These are phyloP conservation scores for Actinomucor elegans DNA, from an alignment of 371 early-diverging fungal genomes.

Conservation along the genomic window DNA sequence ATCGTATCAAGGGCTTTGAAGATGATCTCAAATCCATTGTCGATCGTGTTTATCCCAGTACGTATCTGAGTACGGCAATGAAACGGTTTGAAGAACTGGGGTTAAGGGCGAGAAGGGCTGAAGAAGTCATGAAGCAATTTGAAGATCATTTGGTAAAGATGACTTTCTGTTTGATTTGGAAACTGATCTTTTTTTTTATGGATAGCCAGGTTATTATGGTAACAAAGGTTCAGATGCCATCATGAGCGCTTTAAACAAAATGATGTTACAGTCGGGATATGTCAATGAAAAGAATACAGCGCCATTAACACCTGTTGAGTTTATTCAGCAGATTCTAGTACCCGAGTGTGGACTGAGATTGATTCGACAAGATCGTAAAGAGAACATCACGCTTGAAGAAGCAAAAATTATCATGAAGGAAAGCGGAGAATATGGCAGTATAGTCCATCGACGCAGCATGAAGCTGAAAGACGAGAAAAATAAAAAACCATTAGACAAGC, in stretches of 20 bases:
- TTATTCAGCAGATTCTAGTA: conserved; percentile 60
- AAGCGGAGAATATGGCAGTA: conserved; percentile 52
- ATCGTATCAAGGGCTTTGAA: conserved; percentile 25
- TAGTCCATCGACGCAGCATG: conserved; percentile 32
- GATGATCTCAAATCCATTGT: conserved; percentile 35
- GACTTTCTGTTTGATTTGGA: background rate
- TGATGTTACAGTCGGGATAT: conserved; percentile 39
- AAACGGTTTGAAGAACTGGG: conserved; percentile 34
- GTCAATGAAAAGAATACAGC: conserved; percentile 29
- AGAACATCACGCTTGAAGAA: conserved; percentile 21
- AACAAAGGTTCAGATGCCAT: conserved; percentile 48
- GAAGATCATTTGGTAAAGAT: conserved; percentile 32
- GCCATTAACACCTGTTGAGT: conserved; percentile 59
- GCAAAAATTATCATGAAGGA: conserved; percentile 49
- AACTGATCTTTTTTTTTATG: background rate
- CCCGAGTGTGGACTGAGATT: conserved; percentile 59
- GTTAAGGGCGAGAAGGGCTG: conserved; percentile 38
- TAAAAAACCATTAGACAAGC: background rate
- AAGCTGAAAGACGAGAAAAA: conserved; percentile 8
- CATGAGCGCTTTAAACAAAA: conserved; percentile 31
- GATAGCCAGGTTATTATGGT: conserved; percentile 68
- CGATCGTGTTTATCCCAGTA: conserved; percentile 16
- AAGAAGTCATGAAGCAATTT: conserved; percentile 30
- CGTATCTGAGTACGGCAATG: conserved; percentile 28
- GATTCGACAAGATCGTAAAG: conserved; percentile 48